These are phyloP conservation scores for Coemansia sp. DNA, from an alignment of 192 early-diverging fungal species.

Conservation along the genomic window DNA sequence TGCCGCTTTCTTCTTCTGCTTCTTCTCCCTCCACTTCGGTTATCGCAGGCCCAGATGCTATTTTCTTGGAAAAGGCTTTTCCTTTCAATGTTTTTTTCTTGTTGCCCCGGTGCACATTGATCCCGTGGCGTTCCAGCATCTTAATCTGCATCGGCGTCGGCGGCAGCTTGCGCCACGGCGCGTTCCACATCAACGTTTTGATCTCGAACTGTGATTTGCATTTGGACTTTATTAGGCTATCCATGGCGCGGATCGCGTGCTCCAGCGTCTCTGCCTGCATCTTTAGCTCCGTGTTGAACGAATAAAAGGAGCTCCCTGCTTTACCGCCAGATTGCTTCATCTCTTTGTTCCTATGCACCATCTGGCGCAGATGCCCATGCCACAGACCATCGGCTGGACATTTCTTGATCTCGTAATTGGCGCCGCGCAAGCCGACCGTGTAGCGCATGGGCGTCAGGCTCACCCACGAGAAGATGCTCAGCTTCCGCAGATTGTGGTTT, in stretches of 20 bases:
- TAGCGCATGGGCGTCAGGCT: conserved; percentile 25
- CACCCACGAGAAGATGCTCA: conserved; percentile 36
- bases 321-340: neutral
- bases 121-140: conserved; percentile 48
- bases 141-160: conserved; percentile 56
- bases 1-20: neutral
- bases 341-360: neutral
- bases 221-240: conserved; percentile 56
- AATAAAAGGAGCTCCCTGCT: conserved; percentile 1
- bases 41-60: neutral
- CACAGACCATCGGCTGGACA: neutral
- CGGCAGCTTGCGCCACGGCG: conserved; percentile 59
- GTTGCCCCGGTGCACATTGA: conserved; percentile 17
- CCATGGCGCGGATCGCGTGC: conserved; percentile 63
- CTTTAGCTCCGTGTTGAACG: neutral
- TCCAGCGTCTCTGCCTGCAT: conserved; percentile 52
- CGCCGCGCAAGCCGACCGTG: neutral
- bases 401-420: conserved; percentile 14
- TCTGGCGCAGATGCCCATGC: neutral
- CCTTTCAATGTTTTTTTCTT: no score
- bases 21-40: neutral
- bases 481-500: conserved; percentile 11
- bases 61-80: no score
- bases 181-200: conserved; percentile 41
- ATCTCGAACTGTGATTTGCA: neutral